A percentile compares a stretch with the other conserved stretches of the same genome.
Conservation (phyloP, 2,329 filamentous ascomycete species). For the Exophiala dermatitidis region DNA sequence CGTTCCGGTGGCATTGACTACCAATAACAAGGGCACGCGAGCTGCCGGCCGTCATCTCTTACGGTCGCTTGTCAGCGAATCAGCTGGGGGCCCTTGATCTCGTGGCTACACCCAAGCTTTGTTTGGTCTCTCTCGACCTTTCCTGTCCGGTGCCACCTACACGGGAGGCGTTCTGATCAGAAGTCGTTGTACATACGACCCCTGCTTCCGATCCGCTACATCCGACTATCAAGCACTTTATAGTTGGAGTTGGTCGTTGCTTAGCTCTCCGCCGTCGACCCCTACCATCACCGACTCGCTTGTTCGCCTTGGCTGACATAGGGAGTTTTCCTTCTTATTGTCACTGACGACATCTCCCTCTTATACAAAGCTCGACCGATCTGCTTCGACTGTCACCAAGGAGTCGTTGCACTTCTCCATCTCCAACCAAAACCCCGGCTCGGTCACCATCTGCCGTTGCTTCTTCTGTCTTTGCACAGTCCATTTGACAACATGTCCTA, state of each 20-base stretch:
- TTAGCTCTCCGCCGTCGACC: conserved; percentile 2
- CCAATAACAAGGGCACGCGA: conserved; percentile 16
- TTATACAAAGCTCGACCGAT: background rate
- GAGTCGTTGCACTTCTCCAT: too few relatives aligned
- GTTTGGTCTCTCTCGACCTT: conserved; percentile 10
- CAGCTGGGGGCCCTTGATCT: conserved; percentile 6
- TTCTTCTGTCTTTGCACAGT: background rate
- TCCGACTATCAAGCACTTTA: conserved; percentile 21
- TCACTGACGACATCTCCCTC: background rate
- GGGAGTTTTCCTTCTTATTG: conserved; percentile 9
- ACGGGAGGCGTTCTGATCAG: background rate
- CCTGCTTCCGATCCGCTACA: conserved; percentile 9
- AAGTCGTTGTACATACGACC: background rate
- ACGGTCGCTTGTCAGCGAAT: conserved; percentile 15
- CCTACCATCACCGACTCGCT: conserved; percentile 5
- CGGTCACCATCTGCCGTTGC: background rate
- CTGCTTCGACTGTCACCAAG: background rate
- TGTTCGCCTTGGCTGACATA: conserved; percentile 12
- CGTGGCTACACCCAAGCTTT: conserved; percentile 16
- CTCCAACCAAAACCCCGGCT: too few relatives aligned
- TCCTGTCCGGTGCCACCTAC: background rate
- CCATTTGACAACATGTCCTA: conserved; percentile 13
- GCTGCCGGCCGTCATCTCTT: background rate
- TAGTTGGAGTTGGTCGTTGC: conserved; percentile 6
- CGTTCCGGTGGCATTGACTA: conserved; percentile 1